These are phyloP conservation scores for Madurella mycetomatis DNA, from an alignment of 2,329 filamentous ascomycete species.

Conservation along the genomic window DNA sequence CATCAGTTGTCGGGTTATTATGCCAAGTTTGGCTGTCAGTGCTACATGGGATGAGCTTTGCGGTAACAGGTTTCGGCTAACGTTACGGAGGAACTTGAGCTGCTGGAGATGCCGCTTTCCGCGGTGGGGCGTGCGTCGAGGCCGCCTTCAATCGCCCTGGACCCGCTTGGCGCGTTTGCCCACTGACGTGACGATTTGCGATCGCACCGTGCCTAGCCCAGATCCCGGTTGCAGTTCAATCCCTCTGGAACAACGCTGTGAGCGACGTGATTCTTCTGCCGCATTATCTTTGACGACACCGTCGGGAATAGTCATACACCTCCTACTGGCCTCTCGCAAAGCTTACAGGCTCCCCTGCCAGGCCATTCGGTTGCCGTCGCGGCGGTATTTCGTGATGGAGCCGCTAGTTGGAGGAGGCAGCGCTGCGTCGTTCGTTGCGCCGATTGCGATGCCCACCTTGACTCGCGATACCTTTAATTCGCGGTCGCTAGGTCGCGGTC, in stretches of 20 bases:
- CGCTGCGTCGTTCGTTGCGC: slow-evolving; percentile 14
- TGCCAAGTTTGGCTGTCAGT: no score
- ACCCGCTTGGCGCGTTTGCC: not conserved
- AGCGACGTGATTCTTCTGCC: not conserved
- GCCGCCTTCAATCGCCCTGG: not conserved
- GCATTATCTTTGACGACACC: no score
- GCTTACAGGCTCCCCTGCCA: not conserved
- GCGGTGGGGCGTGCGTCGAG: not conserved
- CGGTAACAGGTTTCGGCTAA: no score
- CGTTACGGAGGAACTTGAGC: no score
- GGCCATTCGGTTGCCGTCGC: not conserved
- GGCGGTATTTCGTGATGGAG: slow-evolving; percentile 1
- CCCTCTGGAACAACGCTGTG: not conserved
- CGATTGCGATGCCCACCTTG: slow-evolving; percentile 20
- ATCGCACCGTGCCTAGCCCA: not conserved
- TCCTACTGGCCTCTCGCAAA: no score
- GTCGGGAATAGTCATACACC: no score
- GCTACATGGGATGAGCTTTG: no score
- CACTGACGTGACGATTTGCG: not conserved
- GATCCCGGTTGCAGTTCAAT: not conserved
- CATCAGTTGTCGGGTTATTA: no score
- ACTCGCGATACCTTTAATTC: slow-evolving; percentile 53
- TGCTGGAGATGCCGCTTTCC: not conserved
- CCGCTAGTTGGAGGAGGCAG: slow-evolving; percentile 6
- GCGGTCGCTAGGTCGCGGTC: slow-evolving; percentile 62